Conservation (phyloP, 805 yeast genomes). For the Isabelozyma pseudorhagii region DNA sequence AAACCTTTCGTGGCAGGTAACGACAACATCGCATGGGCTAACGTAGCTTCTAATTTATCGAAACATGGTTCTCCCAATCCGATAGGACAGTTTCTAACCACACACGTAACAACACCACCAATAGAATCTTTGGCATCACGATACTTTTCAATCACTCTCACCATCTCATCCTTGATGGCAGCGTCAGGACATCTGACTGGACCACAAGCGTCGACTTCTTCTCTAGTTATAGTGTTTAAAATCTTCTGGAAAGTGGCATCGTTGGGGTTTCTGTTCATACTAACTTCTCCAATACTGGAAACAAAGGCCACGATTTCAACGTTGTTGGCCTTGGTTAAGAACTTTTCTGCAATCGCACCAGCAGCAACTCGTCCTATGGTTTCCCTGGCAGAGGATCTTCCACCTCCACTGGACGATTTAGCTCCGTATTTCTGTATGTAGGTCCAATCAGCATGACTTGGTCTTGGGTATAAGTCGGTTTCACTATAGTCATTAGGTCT, state of each 20-base stretch:
- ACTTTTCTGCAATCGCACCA: constrained; percentile 96
- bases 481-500: constrained; percentile 95
- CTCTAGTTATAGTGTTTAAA: constrained; percentile 78
- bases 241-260: constrained; percentile 62
- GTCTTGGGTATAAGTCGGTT: constrained; percentile 94
- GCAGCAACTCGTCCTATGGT: constrained; percentile 99
- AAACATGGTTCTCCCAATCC: constrained; percentile 99
- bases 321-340: constrained; percentile 66
- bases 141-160: constrained; percentile 78
- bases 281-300: constrained; percentile 79
- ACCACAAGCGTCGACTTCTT: constrained; percentile 79
- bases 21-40: constrained; percentile 98
- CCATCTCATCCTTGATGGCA: constrained; percentile 71
- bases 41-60: constrained; percentile 90
- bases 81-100: constrained; percentile 85
- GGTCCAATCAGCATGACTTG: constrained; percentile 96
- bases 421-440: constrained; percentile 86
- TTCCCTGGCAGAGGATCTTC: constrained; percentile 95
- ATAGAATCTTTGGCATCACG: constrained; percentile 88
- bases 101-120: constrained; percentile 98
- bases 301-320: constrained; percentile 97
- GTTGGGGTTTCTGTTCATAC: constrained; percentile 71
- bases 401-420: constrained; percentile 96
- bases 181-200: constrained; percentile 94
- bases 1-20: constrained; percentile 98